Evolutionary conservation across 768 basidiomycete species (phyloP), one percentile per base, ranked within the genome.

Genomic region (Paxillus ammoniavirescens): DNA sequence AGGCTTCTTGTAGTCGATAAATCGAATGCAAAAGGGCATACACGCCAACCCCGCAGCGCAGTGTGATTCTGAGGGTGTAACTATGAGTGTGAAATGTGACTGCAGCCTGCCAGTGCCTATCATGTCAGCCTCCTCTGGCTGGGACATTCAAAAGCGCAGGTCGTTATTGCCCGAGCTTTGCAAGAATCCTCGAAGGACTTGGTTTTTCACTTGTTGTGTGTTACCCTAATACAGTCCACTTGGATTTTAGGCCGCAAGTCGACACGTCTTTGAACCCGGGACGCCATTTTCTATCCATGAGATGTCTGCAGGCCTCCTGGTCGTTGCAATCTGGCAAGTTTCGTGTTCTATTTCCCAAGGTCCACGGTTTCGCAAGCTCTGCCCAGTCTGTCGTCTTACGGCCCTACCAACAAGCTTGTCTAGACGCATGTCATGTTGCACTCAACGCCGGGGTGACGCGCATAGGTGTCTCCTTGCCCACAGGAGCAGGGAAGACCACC

Each of bases 401-500:
- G n/a, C 93, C 93, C 0, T 98, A 98, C 67, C 95, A 98, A 64
- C 81, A 89, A 57, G 76, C 81, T 8, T 94, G 92, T 65, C 74
- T 98, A 26, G 73, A 82, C 13, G 83, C 89, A 4, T 95, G 93
- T 66, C 72, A 83, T 2, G 80, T 82, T 17, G 90, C 94, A 8
- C 74, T 96, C 14, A 65, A 72, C 18, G 68, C 75, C 26, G 91
- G 93, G n/a, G 71, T 71, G 42, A 81, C 84, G 7, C 83, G 92
- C 28, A 86, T 93, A 15, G 92, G 91, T 14, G 87, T 93, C 18
- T 92, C 89, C 7, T 72, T 92, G 5, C 92, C 93, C 41, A 92
- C 91, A 31, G 93, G 92, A 23, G 82, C 90, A 15, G 84, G 84
- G 4, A 98, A 98, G 71, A 98, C 95, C 0, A 90, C 91, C 0